A percentile compares a stretch with the other conserved stretches of the same genome.
These are phyloP conservation scores for Yamadazyma diddensiae DNA, from an alignment of 1,139 yeast genomes.

Conservation along the genomic window DNA sequence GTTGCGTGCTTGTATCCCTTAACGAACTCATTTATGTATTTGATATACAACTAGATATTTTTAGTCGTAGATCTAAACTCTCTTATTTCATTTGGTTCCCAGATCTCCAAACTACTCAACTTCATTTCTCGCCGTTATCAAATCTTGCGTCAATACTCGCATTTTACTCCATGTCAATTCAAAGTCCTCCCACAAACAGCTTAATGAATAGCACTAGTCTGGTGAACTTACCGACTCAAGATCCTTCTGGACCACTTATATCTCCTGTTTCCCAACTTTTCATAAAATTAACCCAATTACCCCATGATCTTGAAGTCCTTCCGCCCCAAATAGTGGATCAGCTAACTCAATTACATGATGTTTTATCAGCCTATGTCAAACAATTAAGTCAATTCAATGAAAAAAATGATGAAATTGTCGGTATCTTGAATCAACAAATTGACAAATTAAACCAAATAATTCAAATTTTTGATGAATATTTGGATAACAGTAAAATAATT, in stretches of 20 bases:
- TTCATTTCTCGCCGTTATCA: not conserved
- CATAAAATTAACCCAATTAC: constrained; percentile 5
- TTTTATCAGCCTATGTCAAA: constrained; percentile 33
- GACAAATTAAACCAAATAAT: constrained; percentile 22
- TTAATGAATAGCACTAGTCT: no score
- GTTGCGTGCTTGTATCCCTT: not conserved
- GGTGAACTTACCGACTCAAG: no score
- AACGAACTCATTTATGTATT: not conserved
- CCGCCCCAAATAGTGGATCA: constrained; percentile 27
- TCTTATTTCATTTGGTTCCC: no score
- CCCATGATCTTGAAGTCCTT: constrained; percentile 21
- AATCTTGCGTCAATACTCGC: no score
- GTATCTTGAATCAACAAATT: constrained; percentile 20
- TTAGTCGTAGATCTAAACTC: not conserved
- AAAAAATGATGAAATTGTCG: constrained; percentile 17
- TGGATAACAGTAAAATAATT: constrained; percentile 22
- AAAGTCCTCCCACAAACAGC: no score
- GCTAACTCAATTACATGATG: constrained; percentile 25
- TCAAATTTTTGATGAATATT: constrained; percentile 27
- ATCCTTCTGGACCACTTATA: no score
- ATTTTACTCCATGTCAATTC: no score
- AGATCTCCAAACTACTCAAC: not conserved
- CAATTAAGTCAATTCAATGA: constrained; percentile 21
- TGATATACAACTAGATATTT: not conserved
- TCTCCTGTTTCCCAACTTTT: not conserved